Percentiles rank a stretch among this genome's conserved stretches.
phyloP scores from a whole-genome alignment of 768 basidiomycete species.

The Tricholoma terreum region DNA sequence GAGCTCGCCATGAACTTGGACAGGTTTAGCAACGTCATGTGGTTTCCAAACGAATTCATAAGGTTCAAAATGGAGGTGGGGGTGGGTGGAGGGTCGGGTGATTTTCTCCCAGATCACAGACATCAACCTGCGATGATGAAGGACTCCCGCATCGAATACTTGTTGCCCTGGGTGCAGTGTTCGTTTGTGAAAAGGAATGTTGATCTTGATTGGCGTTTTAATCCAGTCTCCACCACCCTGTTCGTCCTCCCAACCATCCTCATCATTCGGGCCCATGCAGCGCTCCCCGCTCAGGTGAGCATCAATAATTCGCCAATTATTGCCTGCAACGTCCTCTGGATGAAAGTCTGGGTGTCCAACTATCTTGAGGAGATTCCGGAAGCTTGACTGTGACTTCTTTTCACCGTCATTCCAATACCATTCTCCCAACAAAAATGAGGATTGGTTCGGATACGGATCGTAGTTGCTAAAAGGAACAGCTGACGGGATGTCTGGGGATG shows the following conservation, averaged over 20 bases:
- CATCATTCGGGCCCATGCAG: not conserved
- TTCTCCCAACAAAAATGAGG: constrained; percentile 7
- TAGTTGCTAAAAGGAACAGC: not conserved
- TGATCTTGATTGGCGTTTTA: constrained; percentile 2
- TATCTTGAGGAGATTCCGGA: constrained; percentile 7
- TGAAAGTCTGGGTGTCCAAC: not conserved
- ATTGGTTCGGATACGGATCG: constrained; percentile 9
- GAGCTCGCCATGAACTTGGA: constrained; percentile 14
- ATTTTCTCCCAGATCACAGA: constrained; percentile 16
- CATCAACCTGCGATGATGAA: constrained; percentile 18
- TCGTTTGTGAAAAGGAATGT: constrained; percentile 10
- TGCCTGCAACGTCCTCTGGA: constrained; percentile 6
- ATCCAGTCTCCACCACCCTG: constrained; percentile 16
- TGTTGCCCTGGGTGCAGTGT: constrained; percentile 2
- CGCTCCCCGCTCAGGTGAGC: not conserved
- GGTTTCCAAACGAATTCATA: constrained; percentile 17
- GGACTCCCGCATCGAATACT: not conserved
- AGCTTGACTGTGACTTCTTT: constrained; percentile 3
- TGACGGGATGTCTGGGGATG: not conserved
- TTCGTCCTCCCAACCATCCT: not conserved
- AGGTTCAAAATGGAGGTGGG: constrained; percentile 16
- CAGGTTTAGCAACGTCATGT: too few relatives aligned
- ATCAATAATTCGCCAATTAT: constrained; percentile 9
- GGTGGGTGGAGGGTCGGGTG: not conserved
- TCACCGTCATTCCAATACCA: constrained; percentile 8